Evolutionary conservation across 1,284 basidiomycete species (phyloP).

Genomic region (Hypsizygus ulmarius): DNA sequence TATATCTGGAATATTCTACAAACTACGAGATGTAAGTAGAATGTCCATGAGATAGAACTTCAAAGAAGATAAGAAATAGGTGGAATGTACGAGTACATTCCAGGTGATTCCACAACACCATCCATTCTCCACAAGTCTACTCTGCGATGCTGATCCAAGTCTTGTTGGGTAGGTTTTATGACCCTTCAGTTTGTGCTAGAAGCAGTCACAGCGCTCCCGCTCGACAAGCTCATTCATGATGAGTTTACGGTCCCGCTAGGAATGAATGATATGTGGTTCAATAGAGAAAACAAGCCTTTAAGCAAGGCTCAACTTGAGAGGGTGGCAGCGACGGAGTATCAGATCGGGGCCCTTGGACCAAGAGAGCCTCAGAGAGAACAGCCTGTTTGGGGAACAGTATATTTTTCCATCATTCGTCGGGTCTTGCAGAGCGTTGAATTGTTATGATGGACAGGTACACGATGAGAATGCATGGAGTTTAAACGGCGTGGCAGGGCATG

Average conservation of each 20-base stretch:
- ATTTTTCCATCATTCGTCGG: constrained; percentile 1
- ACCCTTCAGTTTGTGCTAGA: constrained; percentile 25
- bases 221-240: constrained; percentile 24
- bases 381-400: constrained; percentile 27
- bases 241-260: constrained; percentile 24
- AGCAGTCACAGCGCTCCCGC: constrained; percentile 18
- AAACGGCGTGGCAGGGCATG: constrained; percentile 27
- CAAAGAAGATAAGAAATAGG: too few species aligned
- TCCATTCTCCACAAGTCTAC: background rate
- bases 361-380: constrained; percentile 23
- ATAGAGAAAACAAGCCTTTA: constrained; percentile 21
- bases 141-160: background rate
- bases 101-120: too few species aligned
- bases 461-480: constrained; percentile 29
- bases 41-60: too few species aligned
- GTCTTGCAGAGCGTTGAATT: background rate
- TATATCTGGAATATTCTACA: too few species aligned
- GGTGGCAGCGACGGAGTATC: constrained; percentile 24
- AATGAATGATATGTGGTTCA: constrained; percentile 25
- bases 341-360: constrained; percentile 21
- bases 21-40: too few species aligned
- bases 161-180: constrained; percentile 23
- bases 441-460: constrained; percentile 19
- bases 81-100: too few species aligned
- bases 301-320: constrained; percentile 3